phyloP scores from a whole-genome alignment of 1,284 basidiomycete genomes.

The Peniophora sp. region DNA sequence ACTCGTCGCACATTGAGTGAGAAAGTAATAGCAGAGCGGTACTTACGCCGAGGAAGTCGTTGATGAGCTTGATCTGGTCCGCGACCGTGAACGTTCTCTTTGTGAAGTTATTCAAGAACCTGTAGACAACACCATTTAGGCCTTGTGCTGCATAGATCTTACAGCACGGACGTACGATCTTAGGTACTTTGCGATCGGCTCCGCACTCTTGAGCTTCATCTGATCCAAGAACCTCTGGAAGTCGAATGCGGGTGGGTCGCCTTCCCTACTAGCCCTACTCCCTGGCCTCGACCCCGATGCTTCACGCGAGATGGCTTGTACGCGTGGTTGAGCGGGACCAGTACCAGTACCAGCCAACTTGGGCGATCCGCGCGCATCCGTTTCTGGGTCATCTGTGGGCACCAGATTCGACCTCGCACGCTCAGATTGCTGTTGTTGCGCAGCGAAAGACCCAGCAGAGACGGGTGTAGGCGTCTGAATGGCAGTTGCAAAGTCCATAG shows the following conservation, averaged over 20 bases:
- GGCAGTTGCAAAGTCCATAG: slow-evolving; percentile 44
- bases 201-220: slow-evolving; percentile 77
- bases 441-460: slow-evolving; percentile 45
- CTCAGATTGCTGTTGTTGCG: slow-evolving; percentile 37
- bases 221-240: slow-evolving; percentile 88
- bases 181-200: slow-evolving; percentile 85
- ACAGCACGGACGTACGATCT: slow-evolving; percentile 62
- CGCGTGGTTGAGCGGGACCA: background rate
- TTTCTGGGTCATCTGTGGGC: background rate
- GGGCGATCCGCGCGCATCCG: background rate
- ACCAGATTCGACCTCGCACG: slow-evolving; percentile 7
- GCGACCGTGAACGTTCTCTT: slow-evolving; percentile 83
- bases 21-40: slow-evolving; percentile 5
- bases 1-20: background rate
- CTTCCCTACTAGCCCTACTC: slow-evolving; percentile 9
- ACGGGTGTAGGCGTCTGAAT: slow-evolving; percentile 38
- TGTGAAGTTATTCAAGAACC: slow-evolving; percentile 86
- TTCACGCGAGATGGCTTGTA: background rate
- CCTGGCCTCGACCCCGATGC: slow-evolving; percentile 4
- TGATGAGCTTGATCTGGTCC: slow-evolving; percentile 90
- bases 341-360: background rate
- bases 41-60: slow-evolving; percentile 82
- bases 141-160: background rate
- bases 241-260: slow-evolving; percentile 53
- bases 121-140: slow-evolving; percentile 22